These are phyloP conservation scores for Candida silvatica DNA, from an alignment of 805 yeast genomes.

Conservation along the genomic window DNA sequence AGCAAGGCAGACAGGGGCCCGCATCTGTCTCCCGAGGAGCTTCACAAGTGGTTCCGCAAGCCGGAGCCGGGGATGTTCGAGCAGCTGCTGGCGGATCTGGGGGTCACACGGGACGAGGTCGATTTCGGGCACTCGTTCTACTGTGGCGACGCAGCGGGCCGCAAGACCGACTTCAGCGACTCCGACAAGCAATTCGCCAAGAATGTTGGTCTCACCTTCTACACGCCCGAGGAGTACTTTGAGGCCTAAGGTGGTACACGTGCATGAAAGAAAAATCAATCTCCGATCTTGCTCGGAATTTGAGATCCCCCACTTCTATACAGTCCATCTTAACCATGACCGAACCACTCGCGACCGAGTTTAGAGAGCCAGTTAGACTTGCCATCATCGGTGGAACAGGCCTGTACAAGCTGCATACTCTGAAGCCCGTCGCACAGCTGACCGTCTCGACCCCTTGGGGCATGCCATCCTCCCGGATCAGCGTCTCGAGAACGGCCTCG, in stretches of 20 bases:
- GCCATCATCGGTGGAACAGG: slow-evolving; percentile 99
- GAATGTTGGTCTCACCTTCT: slow-evolving; percentile 42
- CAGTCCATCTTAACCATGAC: slow-evolving; percentile 3
- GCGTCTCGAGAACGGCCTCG: slow-evolving; percentile 66
- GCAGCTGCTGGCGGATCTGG: slow-evolving; percentile 34
- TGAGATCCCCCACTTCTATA: not conserved
- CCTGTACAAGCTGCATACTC: slow-evolving; percentile 74
- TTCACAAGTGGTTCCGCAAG: slow-evolving; percentile 46
- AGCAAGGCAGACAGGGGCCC: slow-evolving; percentile 30
- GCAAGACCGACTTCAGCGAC: slow-evolving; percentile 70
- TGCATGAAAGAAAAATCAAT: too few relatives aligned
- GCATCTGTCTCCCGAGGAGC: too few relatives aligned
- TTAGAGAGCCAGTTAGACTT: slow-evolving; percentile 59
- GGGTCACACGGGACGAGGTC: slow-evolving; percentile 19
- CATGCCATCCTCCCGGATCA: slow-evolving; percentile 86
- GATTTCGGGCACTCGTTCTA: slow-evolving; percentile 43
- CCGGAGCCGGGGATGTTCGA: slow-evolving; percentile 78
- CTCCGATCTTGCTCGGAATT: too few relatives aligned
- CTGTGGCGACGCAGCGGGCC: slow-evolving; percentile 98
- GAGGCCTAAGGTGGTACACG: too few relatives aligned
- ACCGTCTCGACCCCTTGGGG: slow-evolving; percentile 96
- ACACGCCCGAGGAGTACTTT: slow-evolving; percentile 52
- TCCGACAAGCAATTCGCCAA: slow-evolving; percentile 68
- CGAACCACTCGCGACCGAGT: slow-evolving; percentile 37
- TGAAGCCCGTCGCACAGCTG: slow-evolving; percentile 78